These are phyloP conservation scores for Hypoxylon sp. DNA, from an alignment of 2,329 filamentous ascomycete genomes.

Conservation along the genomic window DNA sequence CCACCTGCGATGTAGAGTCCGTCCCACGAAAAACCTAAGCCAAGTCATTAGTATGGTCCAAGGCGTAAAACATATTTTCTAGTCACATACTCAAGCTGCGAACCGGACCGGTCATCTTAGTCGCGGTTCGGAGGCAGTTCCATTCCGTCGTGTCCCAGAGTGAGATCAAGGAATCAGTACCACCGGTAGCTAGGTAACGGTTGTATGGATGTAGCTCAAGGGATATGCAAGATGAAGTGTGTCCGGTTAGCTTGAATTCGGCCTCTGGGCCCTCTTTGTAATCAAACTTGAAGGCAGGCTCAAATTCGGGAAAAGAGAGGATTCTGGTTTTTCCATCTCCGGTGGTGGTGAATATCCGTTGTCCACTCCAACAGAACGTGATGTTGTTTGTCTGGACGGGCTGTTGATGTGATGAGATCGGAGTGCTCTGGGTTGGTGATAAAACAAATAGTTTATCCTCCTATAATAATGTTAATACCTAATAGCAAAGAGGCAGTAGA, in stretches of 20 bases:
- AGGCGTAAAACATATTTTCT: neutral
- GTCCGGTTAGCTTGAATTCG: constrained; percentile 72
- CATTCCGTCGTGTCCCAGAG: constrained; percentile 82
- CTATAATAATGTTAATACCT: too few relatives aligned
- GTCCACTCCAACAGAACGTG: constrained; percentile 76
- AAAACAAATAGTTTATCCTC: constrained; percentile 69
- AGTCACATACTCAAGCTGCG: constrained; percentile 68
- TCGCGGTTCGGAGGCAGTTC: constrained; percentile 77
- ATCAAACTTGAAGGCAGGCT: constrained; percentile 61
- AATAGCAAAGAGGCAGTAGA: too few relatives aligned
- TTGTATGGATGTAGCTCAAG: constrained; percentile 76
- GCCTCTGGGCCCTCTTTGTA: constrained; percentile 53
- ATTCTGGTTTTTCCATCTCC: constrained; percentile 76
- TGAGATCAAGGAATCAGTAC: constrained; percentile 77
- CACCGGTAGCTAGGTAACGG: constrained; percentile 76
- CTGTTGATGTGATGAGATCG: constrained; percentile 68
- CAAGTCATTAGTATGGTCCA: constrained; percentile 36
- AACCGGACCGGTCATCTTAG: constrained; percentile 73
- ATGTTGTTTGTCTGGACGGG: constrained; percentile 74
- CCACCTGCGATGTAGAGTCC: constrained; percentile 78
- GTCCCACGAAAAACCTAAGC: constrained; percentile 76
- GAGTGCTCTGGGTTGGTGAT: constrained; percentile 65
- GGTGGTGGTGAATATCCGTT: constrained; percentile 75
- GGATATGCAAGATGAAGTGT: constrained; percentile 76
- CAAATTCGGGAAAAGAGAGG: constrained; percentile 71